Evolutionary conservation across 768 basidiomycete species (phyloP).

Genomic region (Scleroderma bovista): DNA sequence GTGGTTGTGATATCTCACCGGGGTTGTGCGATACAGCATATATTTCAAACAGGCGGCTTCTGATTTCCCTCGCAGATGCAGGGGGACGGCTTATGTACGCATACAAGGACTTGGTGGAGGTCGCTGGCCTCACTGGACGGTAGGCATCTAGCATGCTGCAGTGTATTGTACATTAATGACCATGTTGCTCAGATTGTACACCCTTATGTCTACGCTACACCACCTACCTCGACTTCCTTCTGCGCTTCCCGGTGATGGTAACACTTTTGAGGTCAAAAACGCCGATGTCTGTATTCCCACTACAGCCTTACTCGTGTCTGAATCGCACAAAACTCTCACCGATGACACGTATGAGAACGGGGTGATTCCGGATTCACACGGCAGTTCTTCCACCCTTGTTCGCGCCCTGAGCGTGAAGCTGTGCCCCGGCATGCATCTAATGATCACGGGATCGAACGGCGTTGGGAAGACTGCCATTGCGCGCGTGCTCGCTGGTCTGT

Average conservation of each 20-base stretch:
- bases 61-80: constrained; percentile 93
- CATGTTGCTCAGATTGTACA: constrained; percentile 56
- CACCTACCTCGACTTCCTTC: constrained; percentile 52
- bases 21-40: constrained; percentile 48
- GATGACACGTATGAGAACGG: neutral
- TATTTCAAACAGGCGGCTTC: constrained; percentile 86
- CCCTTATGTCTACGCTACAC: constrained; percentile 81
- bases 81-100: constrained; percentile 96
- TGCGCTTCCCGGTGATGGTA: constrained; percentile 25
- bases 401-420: constrained; percentile 62
- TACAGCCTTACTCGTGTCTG: neutral
- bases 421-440: constrained; percentile 72
- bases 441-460: constrained; percentile 92
- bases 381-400: constrained; percentile 45
- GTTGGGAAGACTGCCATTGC: constrained; percentile 90
- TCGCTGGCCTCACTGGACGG: constrained; percentile 85
- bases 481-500: constrained; percentile 83
- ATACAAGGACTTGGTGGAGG: constrained; percentile 90
- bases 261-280: constrained; percentile 56
- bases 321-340: constrained; percentile 1
- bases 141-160: neutral
- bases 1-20: neutral
- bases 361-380: neutral
- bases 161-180: neutral
- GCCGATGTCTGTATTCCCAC: constrained; percentile 69